Evolutionary conservation across 1,139 yeast species (phyloP), one percentile per base, ranked within the genome.

Genomic region (Hansenula anomala): DNA sequence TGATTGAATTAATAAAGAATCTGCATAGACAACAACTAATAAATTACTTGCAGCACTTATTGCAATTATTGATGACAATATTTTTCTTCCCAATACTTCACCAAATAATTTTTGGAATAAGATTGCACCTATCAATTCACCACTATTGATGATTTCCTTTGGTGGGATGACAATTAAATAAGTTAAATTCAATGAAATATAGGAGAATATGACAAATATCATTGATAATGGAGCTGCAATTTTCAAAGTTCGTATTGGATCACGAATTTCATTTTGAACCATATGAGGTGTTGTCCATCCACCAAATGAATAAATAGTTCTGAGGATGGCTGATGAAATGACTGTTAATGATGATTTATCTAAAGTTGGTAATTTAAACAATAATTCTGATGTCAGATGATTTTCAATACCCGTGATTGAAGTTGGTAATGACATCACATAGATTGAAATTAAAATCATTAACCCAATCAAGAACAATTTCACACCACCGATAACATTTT

Each of bases 221-320:
- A 78, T 61, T 0, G 83, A 71, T 2, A 65, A 55, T 0, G 82
- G 81, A 0, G 82, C 83, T 0, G 84, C 80, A 18, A 73, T 63
- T 41, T 63, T 71, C 44, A 77, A 62, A 0, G 82, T 77, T 20
- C 70, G 55, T 0, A 71, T 62, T 0, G 84, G 84, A 46, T 78
- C 74, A 41, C 67, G 69, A 28, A 78, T 71, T 50, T 78, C 85
- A 47, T 70, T 75, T 9, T 80, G 66, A 18, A 75, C 80, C 6
- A 76, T 71, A 46, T 76, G 82, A 3, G 76, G 78, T 4, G 78
- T 60, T 43, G 73, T 75, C 85, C 84, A 78, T 3, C 85, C 85
- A 6, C 72, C 64, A 42, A 71, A 70, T 2, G 82, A 75, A 52
- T 75, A 78, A 9, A 72, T 64, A 1, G 78, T 77, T 53, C 76